These are phyloP conservation scores for Monosporascus sp. DNA, from an alignment of 2,329 filamentous ascomycete genomes.

Conservation along the genomic window DNA sequence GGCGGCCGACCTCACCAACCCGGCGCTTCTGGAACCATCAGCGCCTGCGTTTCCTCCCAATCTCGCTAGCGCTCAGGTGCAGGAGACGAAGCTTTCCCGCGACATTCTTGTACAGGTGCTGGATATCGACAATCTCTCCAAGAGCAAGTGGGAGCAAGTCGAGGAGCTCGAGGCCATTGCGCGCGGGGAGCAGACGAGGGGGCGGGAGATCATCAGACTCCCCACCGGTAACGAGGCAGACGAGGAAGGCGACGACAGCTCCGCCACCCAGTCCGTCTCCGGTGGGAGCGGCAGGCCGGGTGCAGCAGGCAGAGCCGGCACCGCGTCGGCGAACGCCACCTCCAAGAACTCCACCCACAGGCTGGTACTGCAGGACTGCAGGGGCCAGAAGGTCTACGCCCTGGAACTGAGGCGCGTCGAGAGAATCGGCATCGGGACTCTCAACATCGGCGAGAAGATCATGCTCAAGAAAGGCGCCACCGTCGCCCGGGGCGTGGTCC, in stretches of 20 bases:
- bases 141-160: conserved; percentile 79
- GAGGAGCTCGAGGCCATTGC: conserved; percentile 72
- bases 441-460: conserved; percentile 74
- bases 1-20: conserved; percentile 66
- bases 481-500: conserved; percentile 69
- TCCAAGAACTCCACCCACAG: conserved; percentile 62
- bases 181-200: conserved; percentile 67
- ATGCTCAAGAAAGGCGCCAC: conserved; percentile 59
- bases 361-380: conserved; percentile 74
- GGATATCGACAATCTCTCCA: conserved; percentile 77
- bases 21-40: conserved; percentile 42
- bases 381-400: conserved; percentile 62
- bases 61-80: conserved; percentile 45
- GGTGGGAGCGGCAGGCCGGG: conserved; percentile 1
- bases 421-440: conserved; percentile 59
- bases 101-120: conserved; percentile 76
- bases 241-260: conserved; percentile 36
- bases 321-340: conserved; percentile 13
- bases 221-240: conserved; percentile 36
- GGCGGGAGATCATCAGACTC: conserved; percentile 76
- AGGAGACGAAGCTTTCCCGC: conserved; percentile 50
- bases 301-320: neutral
- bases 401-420: conserved; percentile 66
- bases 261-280: conserved; percentile 6
- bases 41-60: conserved; percentile 45